These are phyloP conservation scores for Skeletonema tropicum DNA, from an alignment of 108 stramenopile genomes.

Conservation along the genomic window DNA sequence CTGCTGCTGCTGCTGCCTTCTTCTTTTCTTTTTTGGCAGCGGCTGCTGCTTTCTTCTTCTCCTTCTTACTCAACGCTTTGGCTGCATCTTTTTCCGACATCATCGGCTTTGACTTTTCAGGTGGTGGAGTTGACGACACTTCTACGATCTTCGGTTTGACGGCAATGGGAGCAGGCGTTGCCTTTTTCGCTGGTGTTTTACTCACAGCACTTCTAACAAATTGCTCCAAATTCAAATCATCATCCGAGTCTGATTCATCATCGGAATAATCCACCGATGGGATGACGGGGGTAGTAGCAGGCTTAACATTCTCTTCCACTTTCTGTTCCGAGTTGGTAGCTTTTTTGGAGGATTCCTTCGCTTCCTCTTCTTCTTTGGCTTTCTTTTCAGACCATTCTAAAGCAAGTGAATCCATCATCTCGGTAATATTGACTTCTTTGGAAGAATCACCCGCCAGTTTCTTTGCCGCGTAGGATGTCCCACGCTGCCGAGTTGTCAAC, in stretches of 20 bases:
- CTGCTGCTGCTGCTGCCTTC: background rate
- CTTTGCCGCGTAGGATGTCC: too few relatives aligned
- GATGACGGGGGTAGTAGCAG: background rate
- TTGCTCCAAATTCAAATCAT: conserved; percentile 3
- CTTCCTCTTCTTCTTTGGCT: background rate
- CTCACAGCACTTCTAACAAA: background rate
- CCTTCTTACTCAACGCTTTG: conserved; percentile 2
- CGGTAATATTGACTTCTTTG: background rate
- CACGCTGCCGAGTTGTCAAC: too few relatives aligned
- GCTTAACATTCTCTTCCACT: background rate
- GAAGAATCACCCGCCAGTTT: background rate
- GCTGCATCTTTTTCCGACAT: background rate
- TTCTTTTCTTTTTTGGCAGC: background rate
- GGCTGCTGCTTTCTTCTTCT: background rate
- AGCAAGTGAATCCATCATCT: background rate
- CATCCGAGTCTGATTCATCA: background rate
- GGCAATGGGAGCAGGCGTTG: background rate
- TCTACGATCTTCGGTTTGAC: background rate
- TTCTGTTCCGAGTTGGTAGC: background rate
- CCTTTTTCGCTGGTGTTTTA: background rate
- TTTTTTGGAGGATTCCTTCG: background rate
- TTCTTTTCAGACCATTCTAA: conserved; percentile 2
- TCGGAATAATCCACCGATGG: background rate
- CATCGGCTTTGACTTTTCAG: background rate
- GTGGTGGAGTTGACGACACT: background rate